A percentile compares a stretch with the other conserved stretches of the same genome.
phyloP scores from a whole-genome alignment of 441 rosid genomes.

The Adansonia madagascariensis region DNA sequence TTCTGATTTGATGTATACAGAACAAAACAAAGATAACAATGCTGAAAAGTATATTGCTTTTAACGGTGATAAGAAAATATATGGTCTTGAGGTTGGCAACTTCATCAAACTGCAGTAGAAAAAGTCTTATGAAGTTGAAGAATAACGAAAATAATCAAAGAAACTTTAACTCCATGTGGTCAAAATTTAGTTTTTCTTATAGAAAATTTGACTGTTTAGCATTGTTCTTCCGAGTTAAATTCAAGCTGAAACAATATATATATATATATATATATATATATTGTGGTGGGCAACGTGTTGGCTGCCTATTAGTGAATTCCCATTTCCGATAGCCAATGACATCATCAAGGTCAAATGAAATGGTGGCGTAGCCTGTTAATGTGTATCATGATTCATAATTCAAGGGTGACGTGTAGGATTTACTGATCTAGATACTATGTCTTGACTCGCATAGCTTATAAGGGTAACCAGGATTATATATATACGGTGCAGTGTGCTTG shows the following conservation, averaged over 20 bases:
- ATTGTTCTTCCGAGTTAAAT: neutral
- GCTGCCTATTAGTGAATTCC: neutral
- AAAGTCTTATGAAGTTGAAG: neutral
- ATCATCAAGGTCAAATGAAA: neutral
- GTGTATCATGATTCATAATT: neutral
- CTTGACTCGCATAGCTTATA: conserved; percentile 28
- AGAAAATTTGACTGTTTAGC: neutral
- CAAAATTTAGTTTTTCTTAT: neutral
- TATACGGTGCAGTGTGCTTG: neutral
- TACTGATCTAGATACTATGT: neutral
- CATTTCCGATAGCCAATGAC: neutral
- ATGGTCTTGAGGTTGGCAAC: no score
- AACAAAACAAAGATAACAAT: neutral
- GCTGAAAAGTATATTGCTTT: neutral
- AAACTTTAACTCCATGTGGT: neutral
- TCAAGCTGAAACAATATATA: neutral
- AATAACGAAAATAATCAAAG: neutral
- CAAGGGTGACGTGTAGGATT: conserved; percentile 33
- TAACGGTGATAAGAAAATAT: neutral
- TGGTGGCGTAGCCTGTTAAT: neutral
- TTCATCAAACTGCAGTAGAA: neutral
- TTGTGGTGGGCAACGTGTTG: conserved; percentile 6
- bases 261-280: no score
- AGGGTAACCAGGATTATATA: neutral
- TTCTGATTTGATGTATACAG: conserved; percentile 5